Base-by-base conservation (phyloP, 2,329 filamentous ascomycete species). In the Aspergillus fructus region DNA sequence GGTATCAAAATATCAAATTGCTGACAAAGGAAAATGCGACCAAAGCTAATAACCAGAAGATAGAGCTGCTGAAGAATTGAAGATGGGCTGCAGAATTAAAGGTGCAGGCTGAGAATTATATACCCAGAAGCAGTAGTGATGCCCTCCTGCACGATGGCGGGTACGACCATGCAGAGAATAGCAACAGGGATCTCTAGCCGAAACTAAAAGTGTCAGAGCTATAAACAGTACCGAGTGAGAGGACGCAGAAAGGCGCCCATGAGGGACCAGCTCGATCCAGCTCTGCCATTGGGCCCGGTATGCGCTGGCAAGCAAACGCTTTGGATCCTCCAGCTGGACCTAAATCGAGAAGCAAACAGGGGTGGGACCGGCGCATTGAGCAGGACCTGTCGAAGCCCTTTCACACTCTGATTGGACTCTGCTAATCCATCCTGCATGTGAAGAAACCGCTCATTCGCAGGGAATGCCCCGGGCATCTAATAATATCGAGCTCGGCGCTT, bases 401-500 rank as follows among this genome's bases (percentile, higher is more conserved):
- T 11, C 15, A 8, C 5, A 15, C 17, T 19, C 11, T 53, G 55
- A 57, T 57, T 53, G 55, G 55, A 13, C 34, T 43, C 17, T 23
- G 30, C 21, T 17, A 17, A 19, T 19, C 17, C 6, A 8, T 30
- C 17, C 27, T 47, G 46, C 27, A 49, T 33, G 7, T 19, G 50
- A 40, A 46, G 46, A 46, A 5, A 24, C 6, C 41, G 50, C 50
- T 54, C 46, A 53, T 53, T 58, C 56, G 50, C 33, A 47, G 37
- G 17, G 2, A 34, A 50, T 27, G 12, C 33, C 40, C 45, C 56
- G 50, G 30, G n/a, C 17, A 54, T 58, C 56, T 58, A 58, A 58
- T 50, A 58, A 58, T 58, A 58, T 39, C 41, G 24, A 19, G 23
- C 30, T 54, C 46, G 46, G 56, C 56, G 56, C 56, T 58, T 58